Base-by-base conservation (phyloP, 2,329 filamentous ascomycete genomes). In the Botryotinia globosa region DNA sequence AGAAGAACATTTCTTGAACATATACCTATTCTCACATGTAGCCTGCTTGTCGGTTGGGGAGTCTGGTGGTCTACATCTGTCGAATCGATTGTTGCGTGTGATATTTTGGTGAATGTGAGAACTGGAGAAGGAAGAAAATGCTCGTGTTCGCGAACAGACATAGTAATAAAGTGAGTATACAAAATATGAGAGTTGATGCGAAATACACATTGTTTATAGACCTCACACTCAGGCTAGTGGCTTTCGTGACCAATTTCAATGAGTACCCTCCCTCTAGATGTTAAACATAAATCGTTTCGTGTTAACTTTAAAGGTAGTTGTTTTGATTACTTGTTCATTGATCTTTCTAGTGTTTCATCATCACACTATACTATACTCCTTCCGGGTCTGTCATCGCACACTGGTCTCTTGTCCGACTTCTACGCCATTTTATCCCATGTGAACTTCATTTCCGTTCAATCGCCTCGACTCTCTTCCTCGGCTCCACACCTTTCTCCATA, bases 251-350 rank as follows among this genome's bases (percentile, higher is more conserved):
- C 37, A 34, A n/a, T 39, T 12, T 39, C 18, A 58, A n/a, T 18
- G 7, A 22, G 58, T 12, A 18, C 22, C 12, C 25, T 61, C 32
- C 22, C 14, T 39, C 6, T 34, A 61, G n/a, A 25, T 32, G 39
- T 22, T 16, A 39, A 25, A 16, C 25, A 25, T 54, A 22, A 14
- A 5, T 20, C 45, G 29, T 10, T 20, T 42, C 34, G 39, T 29
- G 5, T 42, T 54, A 42, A 25, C 9, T 56, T 56, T 22, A 34
- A 3, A 22, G 6, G 18, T n/a, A 18, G 16, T 42, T n/a, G 16
- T 32, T 42, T 56, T 56, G 34, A 22, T 51, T 51, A 66, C 48
- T 67, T 42, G 20, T 42, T 67, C 34, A 67, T 67, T 56, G 34
- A 29, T 56, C 64, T 20, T 37, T 56, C 16, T 42, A 42, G 18